Evolutionary conservation across 2,329 filamentous ascomycete species (phyloP).

Genomic region (Keithomyces neogunnii): DNA sequence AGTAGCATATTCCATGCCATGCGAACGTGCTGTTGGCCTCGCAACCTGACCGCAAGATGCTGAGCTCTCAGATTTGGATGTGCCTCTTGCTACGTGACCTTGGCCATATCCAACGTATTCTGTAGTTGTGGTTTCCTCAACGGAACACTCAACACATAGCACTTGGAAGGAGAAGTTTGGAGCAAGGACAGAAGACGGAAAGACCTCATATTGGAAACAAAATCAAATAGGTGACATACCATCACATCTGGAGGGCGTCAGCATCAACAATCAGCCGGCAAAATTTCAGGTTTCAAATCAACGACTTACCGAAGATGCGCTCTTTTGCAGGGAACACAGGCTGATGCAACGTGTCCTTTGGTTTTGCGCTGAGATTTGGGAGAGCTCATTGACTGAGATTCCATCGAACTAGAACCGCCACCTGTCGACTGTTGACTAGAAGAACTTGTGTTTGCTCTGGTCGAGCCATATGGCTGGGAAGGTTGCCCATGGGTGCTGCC

Average conservation of each 20-base stretch:
- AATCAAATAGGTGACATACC: slow-evolving; percentile 40
- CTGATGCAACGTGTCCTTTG: slow-evolving; percentile 76
- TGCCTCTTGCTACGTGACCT: too few species aligned
- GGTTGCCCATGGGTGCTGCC: slow-evolving; percentile 4
- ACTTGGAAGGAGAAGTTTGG: too few species aligned
- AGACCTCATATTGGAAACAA: neutral
- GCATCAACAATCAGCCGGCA: neutral
- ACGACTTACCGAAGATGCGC: slow-evolving; percentile 60
- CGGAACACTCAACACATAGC: too few species aligned
- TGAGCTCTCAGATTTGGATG: too few species aligned
- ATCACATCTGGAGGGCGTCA: slow-evolving; percentile 41
- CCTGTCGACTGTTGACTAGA: slow-evolving; percentile 14
- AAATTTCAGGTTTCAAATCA: neutral
- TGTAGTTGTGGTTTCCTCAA: too few species aligned
- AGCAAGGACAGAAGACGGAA: neutral
- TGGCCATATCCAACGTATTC: too few species aligned
- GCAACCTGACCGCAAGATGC: too few species aligned
- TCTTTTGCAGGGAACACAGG: slow-evolving; percentile 78
- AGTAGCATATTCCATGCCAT: too few species aligned
- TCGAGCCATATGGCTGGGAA: slow-evolving; percentile 14
- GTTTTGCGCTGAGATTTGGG: slow-evolving; percentile 58
- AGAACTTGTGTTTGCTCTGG: slow-evolving; percentile 10
- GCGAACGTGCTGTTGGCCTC: too few species aligned
- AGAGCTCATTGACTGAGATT: slow-evolving; percentile 40
- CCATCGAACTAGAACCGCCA: slow-evolving; percentile 28